phyloP scores from a whole-genome alignment of 2,329 filamentous ascomycete species.

The Thielaviopsis euricoi region DNA sequence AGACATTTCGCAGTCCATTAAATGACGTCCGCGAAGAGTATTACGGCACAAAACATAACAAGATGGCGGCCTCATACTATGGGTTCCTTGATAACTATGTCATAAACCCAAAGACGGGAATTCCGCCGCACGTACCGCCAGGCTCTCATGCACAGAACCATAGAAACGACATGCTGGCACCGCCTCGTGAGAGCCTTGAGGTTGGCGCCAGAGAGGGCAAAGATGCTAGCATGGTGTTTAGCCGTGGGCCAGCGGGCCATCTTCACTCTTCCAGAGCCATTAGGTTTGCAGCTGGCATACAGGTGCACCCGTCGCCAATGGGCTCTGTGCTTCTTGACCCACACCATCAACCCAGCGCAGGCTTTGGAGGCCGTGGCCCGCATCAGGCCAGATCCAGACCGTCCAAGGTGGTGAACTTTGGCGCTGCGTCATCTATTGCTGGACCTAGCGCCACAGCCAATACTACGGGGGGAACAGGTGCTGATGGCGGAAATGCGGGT shows the following conservation, averaged over 20 bases:
- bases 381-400: slow-evolving; percentile 27
- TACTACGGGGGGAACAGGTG: neutral
- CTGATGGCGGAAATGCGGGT: neutral
- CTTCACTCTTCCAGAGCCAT: neutral
- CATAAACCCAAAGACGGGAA: slow-evolving; percentile 52
- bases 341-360: slow-evolving; percentile 48
- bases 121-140: slow-evolving; percentile 42
- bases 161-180: neutral
- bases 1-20: slow-evolving; percentile 13
- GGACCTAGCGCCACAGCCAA: too few species aligned
- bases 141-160: slow-evolving; percentile 28
- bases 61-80: slow-evolving; percentile 95
- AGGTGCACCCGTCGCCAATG: slow-evolving; percentile 47
- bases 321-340: slow-evolving; percentile 59
- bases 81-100: slow-evolving; percentile 90
- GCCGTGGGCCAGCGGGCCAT: neutral
- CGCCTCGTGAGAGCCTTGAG: neutral
- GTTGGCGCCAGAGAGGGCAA: neutral
- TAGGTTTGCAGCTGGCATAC: slow-evolving; percentile 34
- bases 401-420: neutral
- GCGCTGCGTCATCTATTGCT: neutral
- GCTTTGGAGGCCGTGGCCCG: slow-evolving; percentile 29
- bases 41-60: slow-evolving; percentile 86
- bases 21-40: slow-evolving; percentile 77
- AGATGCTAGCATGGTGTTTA: neutral